Conservation (phyloP, 2,329 filamentous ascomycete genomes). For the Aspergillus candidus region DNA sequence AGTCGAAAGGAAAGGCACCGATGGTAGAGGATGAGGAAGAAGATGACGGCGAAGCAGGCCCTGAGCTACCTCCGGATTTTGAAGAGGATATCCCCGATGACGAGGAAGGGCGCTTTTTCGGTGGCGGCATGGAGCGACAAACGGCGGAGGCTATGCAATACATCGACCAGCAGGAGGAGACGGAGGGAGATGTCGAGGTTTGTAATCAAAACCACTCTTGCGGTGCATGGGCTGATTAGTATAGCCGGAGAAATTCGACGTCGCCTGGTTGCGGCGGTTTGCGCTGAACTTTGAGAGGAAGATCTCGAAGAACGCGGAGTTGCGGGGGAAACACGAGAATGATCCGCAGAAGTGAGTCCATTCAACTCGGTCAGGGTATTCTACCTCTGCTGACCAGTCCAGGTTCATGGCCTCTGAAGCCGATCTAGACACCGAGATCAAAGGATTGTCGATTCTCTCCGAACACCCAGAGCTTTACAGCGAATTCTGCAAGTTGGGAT, state of each 20-base stretch:
- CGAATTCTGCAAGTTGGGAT: conserved; percentile 72
- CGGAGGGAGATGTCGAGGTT: conserved; percentile 42
- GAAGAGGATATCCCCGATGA: conserved; percentile 62
- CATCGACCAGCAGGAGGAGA: conserved; percentile 61
- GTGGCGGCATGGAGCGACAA: conserved; percentile 75
- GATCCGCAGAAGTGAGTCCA: conserved; percentile 63
- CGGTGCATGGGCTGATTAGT: conserved; percentile 17
- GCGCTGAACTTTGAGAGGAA: conserved; percentile 82
- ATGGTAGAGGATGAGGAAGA: conserved; percentile 45
- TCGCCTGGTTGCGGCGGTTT: conserved; percentile 73
- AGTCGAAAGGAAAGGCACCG: conserved; percentile 40
- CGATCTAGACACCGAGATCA: conserved; percentile 83
- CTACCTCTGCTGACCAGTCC: conserved; percentile 14
- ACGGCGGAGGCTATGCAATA: conserved; percentile 83
- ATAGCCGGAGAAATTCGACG: conserved; percentile 69
- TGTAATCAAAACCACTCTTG: conserved; percentile 6
- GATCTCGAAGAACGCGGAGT: conserved; percentile 83
- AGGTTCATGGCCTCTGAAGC: conserved; percentile 76
- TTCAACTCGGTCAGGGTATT: not conserved
- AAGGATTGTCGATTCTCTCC: conserved; percentile 74
- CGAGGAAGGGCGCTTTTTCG: conserved; percentile 93
- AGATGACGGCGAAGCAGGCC: conserved; percentile 46
- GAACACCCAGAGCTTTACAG: conserved; percentile 79
- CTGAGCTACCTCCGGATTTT: conserved; percentile 52
- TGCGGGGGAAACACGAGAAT: conserved; percentile 76